Evolutionary conservation across 2,329 filamentous ascomycete genomes (phyloP).

Genomic region (Ciborinia camelliae): DNA sequence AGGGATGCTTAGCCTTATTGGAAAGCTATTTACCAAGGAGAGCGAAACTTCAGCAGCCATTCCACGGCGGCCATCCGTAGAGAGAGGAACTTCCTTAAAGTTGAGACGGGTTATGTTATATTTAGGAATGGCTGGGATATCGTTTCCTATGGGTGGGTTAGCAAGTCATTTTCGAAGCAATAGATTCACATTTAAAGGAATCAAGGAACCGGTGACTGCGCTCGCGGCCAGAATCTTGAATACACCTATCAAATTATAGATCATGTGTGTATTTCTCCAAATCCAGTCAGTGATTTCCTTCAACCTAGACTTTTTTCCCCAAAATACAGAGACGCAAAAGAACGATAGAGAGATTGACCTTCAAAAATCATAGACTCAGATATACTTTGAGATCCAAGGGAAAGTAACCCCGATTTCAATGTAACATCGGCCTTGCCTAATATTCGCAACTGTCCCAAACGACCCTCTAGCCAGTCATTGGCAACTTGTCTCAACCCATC

Average conservation of each 20-base stretch:
- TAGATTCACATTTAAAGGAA: not conserved
- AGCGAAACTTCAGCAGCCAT: conserved; percentile 80
- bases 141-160: conserved; percentile 47
- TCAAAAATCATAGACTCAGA: conserved; percentile 74
- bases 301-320: conserved; percentile 52
- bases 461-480: conserved; percentile 84
- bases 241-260: conserved; percentile 27
- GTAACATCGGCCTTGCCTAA: conserved; percentile 69
- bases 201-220: conserved; percentile 5
- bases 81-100: conserved; percentile 65
- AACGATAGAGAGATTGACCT: conserved; percentile 72
- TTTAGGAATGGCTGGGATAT: conserved; percentile 73
- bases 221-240: conserved; percentile 13
- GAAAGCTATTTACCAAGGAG: conserved; percentile 70
- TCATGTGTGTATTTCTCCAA: conserved; percentile 18
- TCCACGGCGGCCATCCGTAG: conserved; percentile 49
- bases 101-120: conserved; percentile 81
- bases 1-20: conserved; percentile 72
- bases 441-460: conserved; percentile 66
- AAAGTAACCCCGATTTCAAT: conserved; percentile 75
- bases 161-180: conserved; percentile 19
- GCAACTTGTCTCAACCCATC: conserved; percentile 75
- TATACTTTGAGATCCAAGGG: conserved; percentile 72
- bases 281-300: conserved; percentile 19
- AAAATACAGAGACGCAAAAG: conserved; percentile 59